Evolutionary conservation across 106 monocot species (phyloP).

Genomic region (Apostasia shenzhenica): DNA sequence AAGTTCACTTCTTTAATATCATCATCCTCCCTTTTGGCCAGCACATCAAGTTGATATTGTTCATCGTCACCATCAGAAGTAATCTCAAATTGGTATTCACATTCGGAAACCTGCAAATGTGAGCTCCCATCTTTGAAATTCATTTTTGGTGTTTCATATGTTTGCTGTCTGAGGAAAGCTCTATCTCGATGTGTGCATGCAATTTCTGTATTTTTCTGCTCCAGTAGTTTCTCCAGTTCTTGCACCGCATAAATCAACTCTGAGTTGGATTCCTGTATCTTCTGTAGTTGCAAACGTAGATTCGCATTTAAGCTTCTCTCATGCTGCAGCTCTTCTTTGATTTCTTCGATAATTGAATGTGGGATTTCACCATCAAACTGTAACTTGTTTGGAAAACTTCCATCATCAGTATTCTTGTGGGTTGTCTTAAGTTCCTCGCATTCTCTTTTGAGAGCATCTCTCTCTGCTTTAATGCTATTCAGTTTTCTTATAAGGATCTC

Average conservation of each 20-base stretch:
- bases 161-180: slow-evolving; percentile 8
- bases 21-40: slow-evolving; percentile 34
- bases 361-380: slow-evolving; percentile 30
- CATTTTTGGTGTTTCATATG: slow-evolving; percentile 14
- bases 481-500: slow-evolving; percentile 66
- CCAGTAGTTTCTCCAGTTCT: slow-evolving; percentile 81
- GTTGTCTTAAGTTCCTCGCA: slow-evolving; percentile 61
- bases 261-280: slow-evolving; percentile 81
- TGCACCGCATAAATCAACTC: slow-evolving; percentile 82
- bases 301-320: slow-evolving; percentile 74
- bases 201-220: slow-evolving; percentile 44
- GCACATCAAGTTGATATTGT: slow-evolving; percentile 39
- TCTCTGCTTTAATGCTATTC: slow-evolving; percentile 50
- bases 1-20: slow-evolving; percentile 23
- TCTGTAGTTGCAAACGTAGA: slow-evolving; percentile 78
- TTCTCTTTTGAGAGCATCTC: slow-evolving; percentile 61
- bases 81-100: slow-evolving; percentile 25
- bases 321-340: slow-evolving; percentile 69
- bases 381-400: slow-evolving; percentile 7
- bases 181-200: slow-evolving; percentile 15
- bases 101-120: slow-evolving; percentile 16
- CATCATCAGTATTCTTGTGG: slow-evolving; percentile 14
- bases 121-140: slow-evolving; percentile 10
- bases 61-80: slow-evolving; percentile 28
- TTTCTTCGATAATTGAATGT: slow-evolving; percentile 51